Conservation (phyloP, 805 yeast species). For the Blastobotrys chiropterorum region DNA sequence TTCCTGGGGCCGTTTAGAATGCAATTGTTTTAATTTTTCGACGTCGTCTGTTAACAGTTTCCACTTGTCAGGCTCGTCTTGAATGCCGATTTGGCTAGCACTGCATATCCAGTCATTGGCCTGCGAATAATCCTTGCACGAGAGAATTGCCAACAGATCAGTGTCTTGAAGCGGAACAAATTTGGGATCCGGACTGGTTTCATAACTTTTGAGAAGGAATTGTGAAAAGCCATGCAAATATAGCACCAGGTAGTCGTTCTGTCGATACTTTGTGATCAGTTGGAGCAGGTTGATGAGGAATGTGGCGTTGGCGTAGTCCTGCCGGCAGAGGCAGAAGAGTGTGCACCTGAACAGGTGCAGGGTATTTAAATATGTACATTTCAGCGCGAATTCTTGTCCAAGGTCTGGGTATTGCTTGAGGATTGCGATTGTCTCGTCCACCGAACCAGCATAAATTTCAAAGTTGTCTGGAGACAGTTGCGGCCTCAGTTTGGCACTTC, state of each 20-base stretch:
- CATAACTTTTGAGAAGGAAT: slow-evolving; percentile 4
- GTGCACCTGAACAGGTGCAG: slow-evolving; percentile 12
- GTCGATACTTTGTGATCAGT: slow-evolving; percentile 4
- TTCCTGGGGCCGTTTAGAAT: no score
- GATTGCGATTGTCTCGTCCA: slow-evolving; percentile 12
- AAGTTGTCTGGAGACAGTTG: slow-evolving; percentile 3
- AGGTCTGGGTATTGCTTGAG: neutral
- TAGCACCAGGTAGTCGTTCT: slow-evolving; percentile 6
- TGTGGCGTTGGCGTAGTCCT: slow-evolving; percentile 11
- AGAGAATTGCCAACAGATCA: slow-evolving; percentile 15
- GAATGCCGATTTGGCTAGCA: neutral
- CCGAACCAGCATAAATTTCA: neutral
- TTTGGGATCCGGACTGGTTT: neutral
- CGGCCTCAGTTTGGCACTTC: neutral
- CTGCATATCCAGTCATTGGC: no score
- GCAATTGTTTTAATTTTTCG: neutral
- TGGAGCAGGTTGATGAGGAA: slow-evolving; percentile 9
- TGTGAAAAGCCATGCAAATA: slow-evolving; percentile 12
- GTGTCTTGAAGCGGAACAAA: slow-evolving; percentile 10
- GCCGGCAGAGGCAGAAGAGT: slow-evolving; percentile 11
- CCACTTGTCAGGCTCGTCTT: neutral
- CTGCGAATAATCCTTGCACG: slow-evolving; percentile 15
- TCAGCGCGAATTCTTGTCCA: neutral
- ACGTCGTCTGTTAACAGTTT: neutral
- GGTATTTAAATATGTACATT: slow-evolving; percentile 3